Percentiles rank a stretch among this genome's conserved stretches.
Conservation (phyloP, 148 eudicot genomes). For the Rhododendron simsii region DNA sequence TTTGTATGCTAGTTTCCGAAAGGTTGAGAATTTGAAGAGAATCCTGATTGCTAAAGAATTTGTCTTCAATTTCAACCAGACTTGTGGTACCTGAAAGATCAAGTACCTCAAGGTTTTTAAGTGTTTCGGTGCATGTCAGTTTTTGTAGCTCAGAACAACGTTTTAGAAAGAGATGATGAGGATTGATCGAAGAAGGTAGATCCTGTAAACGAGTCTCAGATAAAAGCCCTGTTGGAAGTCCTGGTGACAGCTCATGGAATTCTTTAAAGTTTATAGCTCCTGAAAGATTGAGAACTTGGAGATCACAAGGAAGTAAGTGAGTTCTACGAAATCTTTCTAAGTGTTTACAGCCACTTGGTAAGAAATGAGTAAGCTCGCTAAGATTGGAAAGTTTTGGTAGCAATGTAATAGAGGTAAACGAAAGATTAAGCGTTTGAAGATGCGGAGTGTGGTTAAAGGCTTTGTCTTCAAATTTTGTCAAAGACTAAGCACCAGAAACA, state of each 20-base stretch:
- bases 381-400: slow-evolving; percentile 14
- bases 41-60: too few species aligned
- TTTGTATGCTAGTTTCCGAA: background rate
- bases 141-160: background rate
- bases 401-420: slow-evolving; percentile 14
- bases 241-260: slow-evolving; percentile 13
- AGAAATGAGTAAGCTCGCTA: slow-evolving; percentile 26
- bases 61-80: too few species aligned
- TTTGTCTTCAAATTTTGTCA: slow-evolving; percentile 2
- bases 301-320: background rate
- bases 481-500: slow-evolving; percentile 22
- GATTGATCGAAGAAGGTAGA: slow-evolving; percentile 21
- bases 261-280: slow-evolving; percentile 14
- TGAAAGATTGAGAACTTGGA: slow-evolving; percentile 29
- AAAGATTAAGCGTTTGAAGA: slow-evolving; percentile 29
- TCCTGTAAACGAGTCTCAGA: slow-evolving; percentile 13
- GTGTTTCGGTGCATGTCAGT: too few species aligned
- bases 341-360: slow-evolving; percentile 7
- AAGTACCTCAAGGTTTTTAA: too few species aligned
- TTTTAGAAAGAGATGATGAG: slow-evolving; percentile 11
- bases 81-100: too few species aligned
- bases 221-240: slow-evolving; percentile 6
- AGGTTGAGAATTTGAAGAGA: too few species aligned
- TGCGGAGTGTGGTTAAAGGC: background rate
- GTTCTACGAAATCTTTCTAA: slow-evolving; percentile 13